Evolutionary conservation across 768 basidiomycete species (phyloP), one percentile per base, ranked within the genome.

Genomic region (Clitopilus hobsonii): DNA sequence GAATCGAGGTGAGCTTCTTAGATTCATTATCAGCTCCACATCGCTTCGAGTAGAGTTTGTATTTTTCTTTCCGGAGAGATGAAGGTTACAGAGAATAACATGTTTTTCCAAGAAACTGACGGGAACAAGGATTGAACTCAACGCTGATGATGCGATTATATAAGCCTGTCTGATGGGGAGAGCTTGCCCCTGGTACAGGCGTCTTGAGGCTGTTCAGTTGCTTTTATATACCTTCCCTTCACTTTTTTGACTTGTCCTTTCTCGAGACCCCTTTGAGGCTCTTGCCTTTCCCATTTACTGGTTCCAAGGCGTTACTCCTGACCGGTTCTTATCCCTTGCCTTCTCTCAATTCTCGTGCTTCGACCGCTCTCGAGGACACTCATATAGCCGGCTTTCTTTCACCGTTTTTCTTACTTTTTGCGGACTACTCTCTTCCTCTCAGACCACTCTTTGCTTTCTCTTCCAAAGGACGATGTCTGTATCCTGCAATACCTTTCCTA

Each of bases 401-500:
- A 51, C 57, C 55, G 58, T 47, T 32, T 28, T 52, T 6, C n/a
- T n/a, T 36, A 3, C 25, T 32, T 52, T 32, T 32, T 52, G 22
- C 28, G 30, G 22, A 22, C 29, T n/a, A n/a, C n/a, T 32, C 38
- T 41, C 28, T 30, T 18, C 10, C 41, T 32, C 24, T 38, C 30
- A 36, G 38, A 32, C 29, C 30, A 38, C 51, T 32, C 51, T 38
- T 36, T 27, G 23, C 48, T 24, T 22, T n/a, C n/a, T 11, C 32
- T n/a, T 41, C 49, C 53, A 41, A 54, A 41, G 53, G 49, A 56
- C 24, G 24, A 71, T 71, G 69, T 60, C 70, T 11, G 69, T 70
- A 64, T 64, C 78, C 53, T 82, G 80, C 60, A 64, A 64, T 30
- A 65, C 76, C 20, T 66, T 69, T 51, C 73, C 80, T 48, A 80